Conservation (phyloP, 257 asterid species). For the Prunella vulgaris region DNA sequence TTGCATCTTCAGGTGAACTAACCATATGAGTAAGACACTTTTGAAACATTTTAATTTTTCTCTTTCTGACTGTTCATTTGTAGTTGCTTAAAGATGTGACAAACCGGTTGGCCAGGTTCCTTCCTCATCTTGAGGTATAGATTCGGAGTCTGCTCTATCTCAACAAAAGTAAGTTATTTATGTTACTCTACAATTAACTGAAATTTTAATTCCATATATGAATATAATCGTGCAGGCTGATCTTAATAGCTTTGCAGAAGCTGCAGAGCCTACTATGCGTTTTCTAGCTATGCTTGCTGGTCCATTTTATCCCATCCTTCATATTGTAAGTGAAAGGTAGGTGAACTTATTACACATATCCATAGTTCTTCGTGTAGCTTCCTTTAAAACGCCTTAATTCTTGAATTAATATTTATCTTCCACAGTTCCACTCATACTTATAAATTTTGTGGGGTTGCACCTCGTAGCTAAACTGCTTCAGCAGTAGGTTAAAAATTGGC, state of each 20-base stretch:
- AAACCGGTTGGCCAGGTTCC: constrained; percentile 71
- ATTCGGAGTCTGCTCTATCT: constrained; percentile 13
- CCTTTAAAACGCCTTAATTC: constrained; percentile 8
- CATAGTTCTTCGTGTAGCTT: constrained; percentile 14
- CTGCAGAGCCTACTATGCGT: constrained; percentile 70
- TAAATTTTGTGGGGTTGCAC: neutral
- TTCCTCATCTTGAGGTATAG: constrained; percentile 93
- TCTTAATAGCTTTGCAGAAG: constrained; percentile 76
- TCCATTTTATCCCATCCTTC: constrained; percentile 86
- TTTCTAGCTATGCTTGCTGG: constrained; percentile 96
- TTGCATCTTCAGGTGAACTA: constrained; percentile 84
- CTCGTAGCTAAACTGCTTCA: constrained; percentile 12
- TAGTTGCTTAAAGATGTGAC: constrained; percentile 92
- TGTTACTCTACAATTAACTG: constrained; percentile 17
- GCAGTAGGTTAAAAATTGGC: constrained; percentile 10
- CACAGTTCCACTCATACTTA: neutral
- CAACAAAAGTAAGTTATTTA: constrained; percentile 17
- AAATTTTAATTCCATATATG: constrained; percentile 23
- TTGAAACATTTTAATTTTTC: constrained; percentile 11
- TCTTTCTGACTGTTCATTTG: constrained; percentile 39
- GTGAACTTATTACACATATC: constrained; percentile 26
- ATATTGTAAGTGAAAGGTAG: constrained; percentile 80
- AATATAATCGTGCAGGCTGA: constrained; percentile 60
- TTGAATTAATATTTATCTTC: neutral
- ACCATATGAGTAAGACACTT: constrained; percentile 3